Evolutionary conservation across 31 red algal genomes (phyloP).

Genomic region (Pterothamnion heteromorphum): DNA sequence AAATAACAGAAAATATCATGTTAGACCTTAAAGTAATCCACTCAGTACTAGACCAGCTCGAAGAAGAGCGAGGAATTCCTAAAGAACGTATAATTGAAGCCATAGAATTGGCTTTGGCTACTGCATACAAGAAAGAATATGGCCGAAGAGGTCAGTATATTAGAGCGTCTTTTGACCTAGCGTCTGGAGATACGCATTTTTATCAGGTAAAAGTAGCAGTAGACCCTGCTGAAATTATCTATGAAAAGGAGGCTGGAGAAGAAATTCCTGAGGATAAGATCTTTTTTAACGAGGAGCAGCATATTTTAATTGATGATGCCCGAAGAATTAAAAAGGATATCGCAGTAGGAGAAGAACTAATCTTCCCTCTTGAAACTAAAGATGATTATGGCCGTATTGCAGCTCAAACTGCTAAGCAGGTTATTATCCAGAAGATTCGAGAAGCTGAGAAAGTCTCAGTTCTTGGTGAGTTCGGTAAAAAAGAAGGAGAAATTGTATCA

Average conservation of each 20-base stretch:
- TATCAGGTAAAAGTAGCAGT: background rate
- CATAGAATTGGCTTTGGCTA: background rate
- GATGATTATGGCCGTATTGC: background rate
- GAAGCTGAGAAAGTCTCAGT: background rate
- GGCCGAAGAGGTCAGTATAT: background rate
- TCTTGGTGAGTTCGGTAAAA: background rate
- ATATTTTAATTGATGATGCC: background rate
- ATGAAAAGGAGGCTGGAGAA: background rate
- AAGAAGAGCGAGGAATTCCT: background rate
- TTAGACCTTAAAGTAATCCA: background rate
- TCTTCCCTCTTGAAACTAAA: slow-evolving; percentile 17
- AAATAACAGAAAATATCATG: slow-evolving; percentile 21
- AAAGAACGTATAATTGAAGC: background rate
- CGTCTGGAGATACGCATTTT: background rate
- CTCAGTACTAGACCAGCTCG: background rate
- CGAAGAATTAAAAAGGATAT: background rate
- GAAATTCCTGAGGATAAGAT: slow-evolving; percentile 19
- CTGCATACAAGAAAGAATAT: slow-evolving; percentile 8
- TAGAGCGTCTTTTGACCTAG: background rate
- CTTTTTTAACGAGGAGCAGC: background rate
- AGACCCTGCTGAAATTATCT: background rate
- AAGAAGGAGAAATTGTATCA: slow-evolving; percentile 12
- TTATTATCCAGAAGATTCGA: slow-evolving; percentile 30
- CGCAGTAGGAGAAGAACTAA: background rate
- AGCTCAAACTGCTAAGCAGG: slow-evolving; percentile 24